Base-by-base conservation (phyloP, 169 alveolate species). In the Eimeria nieschulzi region DNA sequence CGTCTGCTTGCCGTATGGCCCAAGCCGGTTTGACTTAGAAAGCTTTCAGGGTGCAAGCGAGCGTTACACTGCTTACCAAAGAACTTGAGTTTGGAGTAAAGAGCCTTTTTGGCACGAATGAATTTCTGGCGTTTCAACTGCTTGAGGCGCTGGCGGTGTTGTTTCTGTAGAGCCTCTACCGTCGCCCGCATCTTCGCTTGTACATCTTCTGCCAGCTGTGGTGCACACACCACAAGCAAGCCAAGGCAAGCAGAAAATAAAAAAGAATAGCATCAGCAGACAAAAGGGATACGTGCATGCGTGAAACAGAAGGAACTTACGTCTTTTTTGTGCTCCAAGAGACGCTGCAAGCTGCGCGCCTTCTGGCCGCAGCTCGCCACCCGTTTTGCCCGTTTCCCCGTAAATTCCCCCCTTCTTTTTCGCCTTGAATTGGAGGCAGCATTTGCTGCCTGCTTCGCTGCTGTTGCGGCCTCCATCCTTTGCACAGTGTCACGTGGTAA, bases 281-380 rank as follows among this genome's bases (percentile, higher is more conserved):
- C n/a, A 73, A 39, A 73, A 59, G 68, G n/a, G 15, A 59, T 0
- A 59, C 15, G 68, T 59, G 68, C n/a, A 9, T 61, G 63, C 78
- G 63, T 56, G 73, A 82, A 26, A 3, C 70, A 19, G 51, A 21
- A 23, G 23, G 46, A 5, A 33, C 87, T 0, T 33, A 82, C 88
- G 54, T 82, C 88, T 46, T 61, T 56, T 23, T 68, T 64, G 88
- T 82, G 76, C 39, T 82, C 78, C 63, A 82, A 75, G 26, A 82
- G 78, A 15, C 88, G 88, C 56, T 70, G 73, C 56, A 82, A 33
- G 88, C 88, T 82, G 51, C 88, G 88, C 21, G 88, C 88, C 51
- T 82, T 82, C 70, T 82, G 88, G 64, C 54, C 88, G 59, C 73
- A 82, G 39, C 88, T 82, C n/a, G 66, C 63, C 64, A 82, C 39